Conservation (phyloP, 2,329 filamentous ascomycete species). For the Paradendryphiella salina region DNA sequence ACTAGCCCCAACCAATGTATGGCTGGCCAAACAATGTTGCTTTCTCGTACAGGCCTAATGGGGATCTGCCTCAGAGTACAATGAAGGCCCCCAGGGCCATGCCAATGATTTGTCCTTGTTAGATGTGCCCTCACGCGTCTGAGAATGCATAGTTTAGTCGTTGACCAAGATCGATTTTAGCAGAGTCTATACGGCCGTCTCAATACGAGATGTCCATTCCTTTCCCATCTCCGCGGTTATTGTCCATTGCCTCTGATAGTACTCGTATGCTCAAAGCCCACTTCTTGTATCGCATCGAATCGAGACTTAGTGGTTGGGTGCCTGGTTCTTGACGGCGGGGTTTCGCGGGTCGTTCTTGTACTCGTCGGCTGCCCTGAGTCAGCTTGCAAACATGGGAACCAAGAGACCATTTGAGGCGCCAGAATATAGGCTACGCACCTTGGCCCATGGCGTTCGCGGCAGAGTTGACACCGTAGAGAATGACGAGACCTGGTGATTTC, state of each 20-base stretch:
- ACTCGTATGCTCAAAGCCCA: constrained; percentile 20
- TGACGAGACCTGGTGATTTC: constrained; percentile 67
- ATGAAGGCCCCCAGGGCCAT: background rate
- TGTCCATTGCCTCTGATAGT: constrained; percentile 41
- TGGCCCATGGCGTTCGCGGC: constrained; percentile 75
- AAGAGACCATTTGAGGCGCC: background rate
- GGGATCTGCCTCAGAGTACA: background rate
- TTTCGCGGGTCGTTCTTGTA: constrained; percentile 98
- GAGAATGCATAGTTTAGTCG: background rate
- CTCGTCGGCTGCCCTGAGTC: constrained; percentile 70
- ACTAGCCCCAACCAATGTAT: background rate
- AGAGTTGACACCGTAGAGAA: constrained; percentile 90
- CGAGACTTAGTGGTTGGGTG: constrained; percentile 37
- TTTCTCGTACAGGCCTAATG: background rate
- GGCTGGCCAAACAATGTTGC: background rate
- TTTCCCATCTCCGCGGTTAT: constrained; percentile 35
- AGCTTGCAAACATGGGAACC: constrained; percentile 18
- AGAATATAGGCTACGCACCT: constrained; percentile 61
- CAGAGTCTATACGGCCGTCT: constrained; percentile 43
- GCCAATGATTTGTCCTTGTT: background rate
- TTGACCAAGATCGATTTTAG: constrained; percentile 23
- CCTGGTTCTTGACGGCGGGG: constrained; percentile 53
- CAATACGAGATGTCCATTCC: constrained; percentile 14
- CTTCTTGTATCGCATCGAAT: constrained; percentile 17
- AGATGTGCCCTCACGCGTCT: background rate